These are phyloP conservation scores for Coccomyxa subellipsoidea DNA, from an alignment of 163 green algal species.

Conservation along the genomic window DNA sequence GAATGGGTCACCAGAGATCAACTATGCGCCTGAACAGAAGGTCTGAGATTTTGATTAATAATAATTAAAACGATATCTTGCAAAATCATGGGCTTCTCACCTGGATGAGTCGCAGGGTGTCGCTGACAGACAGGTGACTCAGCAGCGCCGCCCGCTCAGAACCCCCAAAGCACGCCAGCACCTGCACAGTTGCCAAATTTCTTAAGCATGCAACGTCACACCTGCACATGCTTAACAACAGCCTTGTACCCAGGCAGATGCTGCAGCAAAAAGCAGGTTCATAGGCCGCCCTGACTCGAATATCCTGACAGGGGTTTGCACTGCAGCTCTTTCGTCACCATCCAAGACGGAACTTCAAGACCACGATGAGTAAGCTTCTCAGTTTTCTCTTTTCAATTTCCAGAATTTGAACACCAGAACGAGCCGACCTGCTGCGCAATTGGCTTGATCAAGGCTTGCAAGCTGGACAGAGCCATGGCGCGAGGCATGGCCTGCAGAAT, in stretches of 20 bases:
- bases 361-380: no score
- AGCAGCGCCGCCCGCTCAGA: background rate
- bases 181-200: background rate
- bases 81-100: background rate
- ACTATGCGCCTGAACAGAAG: no score
- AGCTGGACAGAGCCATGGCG: background rate
- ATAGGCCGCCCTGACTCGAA: no score
- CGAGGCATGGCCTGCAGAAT: background rate
- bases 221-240: background rate
- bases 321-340: no score
- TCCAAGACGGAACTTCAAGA: no score
- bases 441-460: background rate
- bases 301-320: no score
- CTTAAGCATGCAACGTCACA: background rate
- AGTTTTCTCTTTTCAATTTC: no score
- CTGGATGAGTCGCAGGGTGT: background rate
- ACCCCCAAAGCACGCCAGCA: background rate
- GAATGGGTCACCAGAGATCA: no score
- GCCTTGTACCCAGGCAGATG: background rate
- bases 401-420: no score
- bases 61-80: no score
- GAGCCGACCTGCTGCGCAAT: slow-evolving; percentile 6
- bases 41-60: no score
- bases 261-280: background rate
- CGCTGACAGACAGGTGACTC: background rate